Conservation (phyloP, 2,329 filamentous ascomycete species). For the Pseudopyrenochaeta lycopersici region DNA sequence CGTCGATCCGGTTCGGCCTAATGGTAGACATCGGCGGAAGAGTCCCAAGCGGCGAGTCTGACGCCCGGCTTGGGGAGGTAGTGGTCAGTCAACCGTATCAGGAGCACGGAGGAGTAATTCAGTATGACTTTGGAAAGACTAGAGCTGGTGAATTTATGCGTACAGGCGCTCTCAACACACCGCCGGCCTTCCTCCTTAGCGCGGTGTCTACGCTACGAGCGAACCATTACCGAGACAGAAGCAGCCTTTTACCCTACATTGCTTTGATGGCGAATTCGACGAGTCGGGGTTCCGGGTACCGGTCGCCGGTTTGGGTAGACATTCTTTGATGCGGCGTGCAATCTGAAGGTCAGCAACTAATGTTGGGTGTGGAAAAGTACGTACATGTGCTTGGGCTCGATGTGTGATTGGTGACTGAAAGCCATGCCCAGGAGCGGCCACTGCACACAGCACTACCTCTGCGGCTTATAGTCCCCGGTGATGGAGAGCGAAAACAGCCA, state of each 20-base stretch:
- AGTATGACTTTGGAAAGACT: constrained; percentile 31
- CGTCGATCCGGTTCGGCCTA: constrained; percentile 48
- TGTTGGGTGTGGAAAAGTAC: too few species aligned
- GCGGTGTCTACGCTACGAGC: constrained; percentile 7
- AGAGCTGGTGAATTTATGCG: constrained; percentile 15
- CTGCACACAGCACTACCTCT: too few species aligned
- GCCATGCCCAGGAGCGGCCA: too few species aligned
- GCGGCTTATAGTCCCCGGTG: too few species aligned
- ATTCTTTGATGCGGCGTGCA: too few species aligned
- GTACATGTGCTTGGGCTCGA: too few species aligned
- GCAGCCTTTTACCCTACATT: constrained; percentile 4
- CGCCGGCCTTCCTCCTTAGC: constrained; percentile 11
- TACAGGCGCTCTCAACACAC: constrained; percentile 13
- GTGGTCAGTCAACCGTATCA: constrained; percentile 27
- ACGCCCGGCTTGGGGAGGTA: constrained; percentile 36
- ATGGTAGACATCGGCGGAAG: constrained; percentile 57
- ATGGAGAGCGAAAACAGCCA: too few species aligned
- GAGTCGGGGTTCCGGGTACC: too few species aligned
- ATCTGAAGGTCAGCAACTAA: too few species aligned
- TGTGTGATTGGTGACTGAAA: too few species aligned
- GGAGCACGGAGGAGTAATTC: constrained; percentile 18
- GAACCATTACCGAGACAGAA: constrained; percentile 1
- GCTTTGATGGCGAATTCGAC: too few species aligned
- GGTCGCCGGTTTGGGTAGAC: too few species aligned
- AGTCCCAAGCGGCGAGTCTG: constrained; percentile 23